Evolutionary conservation across 1,139 yeast species (phyloP).

Genomic region (Taphrina communis): DNA sequence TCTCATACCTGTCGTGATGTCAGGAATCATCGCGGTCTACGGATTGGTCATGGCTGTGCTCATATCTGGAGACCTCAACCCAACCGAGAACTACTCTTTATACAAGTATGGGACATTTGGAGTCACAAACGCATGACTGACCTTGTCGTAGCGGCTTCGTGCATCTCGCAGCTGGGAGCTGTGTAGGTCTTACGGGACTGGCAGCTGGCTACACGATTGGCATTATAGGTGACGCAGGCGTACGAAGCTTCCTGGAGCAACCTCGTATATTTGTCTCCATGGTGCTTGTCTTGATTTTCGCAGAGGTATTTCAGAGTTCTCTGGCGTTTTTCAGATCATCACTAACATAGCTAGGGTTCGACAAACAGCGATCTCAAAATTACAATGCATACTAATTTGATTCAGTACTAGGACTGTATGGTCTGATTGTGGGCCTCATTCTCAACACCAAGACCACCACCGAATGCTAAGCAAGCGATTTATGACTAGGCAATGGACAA

Average conservation of each 20-base stretch:
- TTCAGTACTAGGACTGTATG: slow-evolving; percentile 82
- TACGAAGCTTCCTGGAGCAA: slow-evolving; percentile 94
- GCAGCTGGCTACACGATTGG: slow-evolving; percentile 99
- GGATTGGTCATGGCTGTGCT: slow-evolving; percentile 97
- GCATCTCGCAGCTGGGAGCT: slow-evolving; percentile 97
- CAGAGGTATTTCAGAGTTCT: slow-evolving; percentile 62
- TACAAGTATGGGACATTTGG: slow-evolving; percentile 56
- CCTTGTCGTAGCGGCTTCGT: slow-evolving; percentile 72
- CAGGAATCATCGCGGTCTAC: slow-evolving; percentile 99
- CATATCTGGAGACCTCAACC: slow-evolving; percentile 74
- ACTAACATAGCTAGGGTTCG: slow-evolving; percentile 12
- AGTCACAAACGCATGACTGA: not conserved
- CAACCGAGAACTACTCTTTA: slow-evolving; percentile 87
- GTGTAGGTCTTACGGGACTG: slow-evolving; percentile 95
- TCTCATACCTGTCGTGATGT: slow-evolving; percentile 95
- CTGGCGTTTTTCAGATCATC: not conserved
- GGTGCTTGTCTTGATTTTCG: slow-evolving; percentile 91
- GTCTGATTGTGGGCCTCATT: slow-evolving; percentile 94
- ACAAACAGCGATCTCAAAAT: not conserved
- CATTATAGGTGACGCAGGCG: slow-evolving; percentile 98
- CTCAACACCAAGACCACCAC: slow-evolving; percentile 85
- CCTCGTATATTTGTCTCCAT: slow-evolving; percentile 97
- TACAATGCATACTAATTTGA: not conserved
- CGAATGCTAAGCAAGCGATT: slow-evolving; percentile 26
- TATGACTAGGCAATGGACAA: not conserved